These are phyloP conservation scores for Alternaria metachromatica DNA, from an alignment of 2,329 filamentous ascomycete genomes.

Conservation along the genomic window DNA sequence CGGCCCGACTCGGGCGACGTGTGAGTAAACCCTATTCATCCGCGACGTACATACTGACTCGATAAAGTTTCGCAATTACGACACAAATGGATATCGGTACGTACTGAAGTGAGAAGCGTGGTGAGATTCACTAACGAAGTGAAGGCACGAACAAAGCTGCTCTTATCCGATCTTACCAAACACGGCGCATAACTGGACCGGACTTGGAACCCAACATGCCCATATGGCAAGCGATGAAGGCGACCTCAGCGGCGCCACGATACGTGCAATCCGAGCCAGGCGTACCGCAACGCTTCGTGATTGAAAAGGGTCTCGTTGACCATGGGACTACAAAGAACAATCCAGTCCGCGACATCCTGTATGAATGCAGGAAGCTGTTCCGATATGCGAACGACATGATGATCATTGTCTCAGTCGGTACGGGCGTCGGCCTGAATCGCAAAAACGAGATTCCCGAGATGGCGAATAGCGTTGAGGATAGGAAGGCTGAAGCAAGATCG, in stretches of 20 bases:
- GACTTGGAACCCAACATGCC: conserved; percentile 35
- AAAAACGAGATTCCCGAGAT: conserved; percentile 31
- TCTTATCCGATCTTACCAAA: conserved; percentile 40
- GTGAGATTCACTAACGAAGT: neutral
- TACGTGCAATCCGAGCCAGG: conserved; percentile 26
- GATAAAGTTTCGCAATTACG: conserved; percentile 34
- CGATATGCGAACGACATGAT: conserved; percentile 41
- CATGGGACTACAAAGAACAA: conserved; percentile 43
- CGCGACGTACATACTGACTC: conserved; percentile 6
- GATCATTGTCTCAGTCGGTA: conserved; percentile 40
- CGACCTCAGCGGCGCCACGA: conserved; percentile 32
- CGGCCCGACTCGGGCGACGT: conserved; percentile 36
- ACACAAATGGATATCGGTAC: conserved; percentile 37
- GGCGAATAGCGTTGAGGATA: conserved; percentile 33
- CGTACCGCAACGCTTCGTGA: conserved; percentile 25
- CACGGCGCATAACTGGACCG: conserved; percentile 38
- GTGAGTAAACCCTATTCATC: conserved; percentile 21
- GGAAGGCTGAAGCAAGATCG: conserved; percentile 23
- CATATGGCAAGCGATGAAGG: conserved; percentile 35
- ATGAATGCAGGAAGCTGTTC: conserved; percentile 41
- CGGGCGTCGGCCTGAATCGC: conserved; percentile 29
- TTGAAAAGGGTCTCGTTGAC: conserved; percentile 40
- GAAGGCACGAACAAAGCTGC: conserved; percentile 33
- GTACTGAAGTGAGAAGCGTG: neutral
- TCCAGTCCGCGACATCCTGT: conserved; percentile 39